Base-by-base conservation (phyloP, 768 basidiomycete genomes). In the Baorangia bicolor region DNA sequence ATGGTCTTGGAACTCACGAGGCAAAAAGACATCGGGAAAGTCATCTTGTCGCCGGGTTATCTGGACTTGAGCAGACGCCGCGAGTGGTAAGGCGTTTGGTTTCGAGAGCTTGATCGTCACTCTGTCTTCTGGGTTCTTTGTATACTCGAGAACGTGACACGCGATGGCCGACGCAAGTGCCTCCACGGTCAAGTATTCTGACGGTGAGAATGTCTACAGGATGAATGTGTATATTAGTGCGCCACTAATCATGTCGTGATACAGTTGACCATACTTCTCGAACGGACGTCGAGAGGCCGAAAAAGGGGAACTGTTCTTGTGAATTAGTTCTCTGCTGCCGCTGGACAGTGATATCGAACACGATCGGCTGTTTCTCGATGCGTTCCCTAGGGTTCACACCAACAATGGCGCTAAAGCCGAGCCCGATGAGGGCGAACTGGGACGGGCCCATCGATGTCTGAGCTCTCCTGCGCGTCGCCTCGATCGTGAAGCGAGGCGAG, bases 371-470 rank as follows among this genome's bases (percentile, higher is more conserved):
- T 61, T 79, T 79, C 63, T 85, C 81, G 30, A 73, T 60, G 31
- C 90, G 77, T 68, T 94, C 92, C 55, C 77, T 79, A 6, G 79
- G 74, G 59, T 89, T 82, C 37, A 93, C 73, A 3, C 92, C 91
- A 23, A 94, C 74, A 48, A 92, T 78, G 14, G 79, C 74, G 8
- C 74, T 72, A 35, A 84, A 80, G 5, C 72, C 63, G 10, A 94
- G 69, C 43, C 76, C 75, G 14, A 70, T 58, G 34, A 79, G 55
- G 21, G 12, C 27, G 46, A 53, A 69, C 51, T 54, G 68, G 67
- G 11, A 57, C 43, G 33, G 72, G 46, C 23, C 68, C 21, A 51
- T 63, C 25, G 23, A 47, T 30, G 10, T 46, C 37, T 51, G 65
- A 18, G 57, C 55, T 49, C 66, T 57, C 12, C 56, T 65, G 37